A percentile compares a stretch with the other conserved stretches of the same genome.
Conservation (phyloP, 2,329 filamentous ascomycete genomes). For the Fusarium sp. region DNA sequence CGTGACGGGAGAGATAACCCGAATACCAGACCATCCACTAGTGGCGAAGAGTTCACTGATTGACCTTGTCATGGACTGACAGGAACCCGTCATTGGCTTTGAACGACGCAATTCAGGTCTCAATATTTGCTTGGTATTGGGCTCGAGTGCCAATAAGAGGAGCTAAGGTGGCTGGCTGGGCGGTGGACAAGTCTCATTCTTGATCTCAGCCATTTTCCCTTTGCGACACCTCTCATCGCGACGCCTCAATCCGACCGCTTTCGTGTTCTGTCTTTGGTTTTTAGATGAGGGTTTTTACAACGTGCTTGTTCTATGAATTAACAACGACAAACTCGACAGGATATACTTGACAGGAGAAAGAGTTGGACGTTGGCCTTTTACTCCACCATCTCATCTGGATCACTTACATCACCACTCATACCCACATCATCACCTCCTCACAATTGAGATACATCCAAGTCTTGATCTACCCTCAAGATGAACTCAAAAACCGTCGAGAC, state of each 20-base stretch:
- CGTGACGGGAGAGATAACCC: neutral
- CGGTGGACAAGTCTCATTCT: neutral
- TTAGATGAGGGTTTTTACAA: neutral
- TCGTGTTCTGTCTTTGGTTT: neutral
- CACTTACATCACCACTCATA: slow-evolving; percentile 21
- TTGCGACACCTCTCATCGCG: neutral
- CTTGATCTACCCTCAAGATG: slow-evolving; percentile 6
- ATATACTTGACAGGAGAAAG: neutral
- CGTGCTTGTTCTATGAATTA: neutral
- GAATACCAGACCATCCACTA: neutral
- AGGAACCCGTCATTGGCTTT: slow-evolving; percentile 16
- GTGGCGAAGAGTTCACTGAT: neutral
- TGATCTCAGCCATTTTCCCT: neutral
- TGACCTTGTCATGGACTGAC: slow-evolving; percentile 24
- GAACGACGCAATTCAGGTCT: slow-evolving; percentile 5
- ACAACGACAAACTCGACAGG: neutral
- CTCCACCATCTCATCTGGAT: neutral
- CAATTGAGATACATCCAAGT: neutral
- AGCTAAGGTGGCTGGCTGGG: neutral
- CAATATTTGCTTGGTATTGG: slow-evolving; percentile 14
- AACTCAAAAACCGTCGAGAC: slow-evolving; percentile 29
- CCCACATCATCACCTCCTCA: neutral
- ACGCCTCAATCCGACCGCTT: neutral
- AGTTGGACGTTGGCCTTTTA: neutral
- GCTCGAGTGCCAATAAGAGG: neutral